Percentiles rank a stretch among this genome's conserved stretches.
phyloP scores from a whole-genome alignment of 2,329 filamentous ascomycete genomes.

The Dothidotthia symphoricarpi region DNA sequence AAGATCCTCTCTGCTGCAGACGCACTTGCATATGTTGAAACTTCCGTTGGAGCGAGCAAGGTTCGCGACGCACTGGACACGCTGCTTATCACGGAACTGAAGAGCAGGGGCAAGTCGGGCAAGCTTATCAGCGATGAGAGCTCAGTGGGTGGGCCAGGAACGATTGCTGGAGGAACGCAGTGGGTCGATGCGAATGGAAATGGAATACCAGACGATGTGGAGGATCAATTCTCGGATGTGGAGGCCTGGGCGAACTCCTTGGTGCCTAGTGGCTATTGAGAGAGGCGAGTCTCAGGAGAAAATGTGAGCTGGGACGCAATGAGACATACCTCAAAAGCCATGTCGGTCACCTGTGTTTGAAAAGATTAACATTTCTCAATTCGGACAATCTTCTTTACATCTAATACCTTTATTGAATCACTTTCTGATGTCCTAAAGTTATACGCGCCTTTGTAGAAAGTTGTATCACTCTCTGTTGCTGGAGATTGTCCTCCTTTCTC shows the following conservation, averaged over 20 bases:
- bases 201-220: conserved; percentile 53
- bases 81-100: conserved; percentile 46
- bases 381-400: too few relatives aligned
- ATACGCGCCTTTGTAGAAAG: too few relatives aligned
- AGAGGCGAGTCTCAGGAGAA: too few relatives aligned
- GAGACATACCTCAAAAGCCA: too few relatives aligned
- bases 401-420: too few relatives aligned
- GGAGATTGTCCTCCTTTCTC: too few relatives aligned
- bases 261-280: conserved; percentile 32
- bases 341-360: too few relatives aligned
- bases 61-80: conserved; percentile 49
- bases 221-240: conserved; percentile 48
- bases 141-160: conserved; percentile 45
- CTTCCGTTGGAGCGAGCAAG: conserved; percentile 46
- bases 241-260: conserved; percentile 55
- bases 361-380: too few relatives aligned
- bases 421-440: too few relatives aligned
- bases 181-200: conserved; percentile 50
- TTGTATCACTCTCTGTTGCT: too few relatives aligned
- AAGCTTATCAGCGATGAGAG: conserved; percentile 50
- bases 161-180: conserved; percentile 41
- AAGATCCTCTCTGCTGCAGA: conserved; percentile 43
- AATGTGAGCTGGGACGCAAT: too few relatives aligned
- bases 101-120: conserved; percentile 48
- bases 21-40: conserved; percentile 45